Percentiles rank a stretch among this genome's conserved stretches.
Conservation (phyloP, 371 early-diverging fungal species). For the Mucor mucedo region DNA sequence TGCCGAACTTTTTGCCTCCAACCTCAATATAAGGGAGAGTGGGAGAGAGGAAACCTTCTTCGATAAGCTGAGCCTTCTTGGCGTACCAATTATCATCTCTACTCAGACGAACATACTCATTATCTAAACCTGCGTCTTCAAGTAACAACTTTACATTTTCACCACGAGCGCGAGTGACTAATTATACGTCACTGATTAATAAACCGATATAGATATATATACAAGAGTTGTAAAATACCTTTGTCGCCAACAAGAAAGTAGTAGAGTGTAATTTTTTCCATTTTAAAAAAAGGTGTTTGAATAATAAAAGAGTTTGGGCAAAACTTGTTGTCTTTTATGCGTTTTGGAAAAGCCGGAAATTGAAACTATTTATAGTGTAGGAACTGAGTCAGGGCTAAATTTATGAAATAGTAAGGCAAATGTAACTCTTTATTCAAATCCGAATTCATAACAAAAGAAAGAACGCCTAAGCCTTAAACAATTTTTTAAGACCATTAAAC, state of each 20-base stretch:
- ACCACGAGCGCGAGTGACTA: slow-evolving; percentile 26
- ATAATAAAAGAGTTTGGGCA: too few relatives aligned
- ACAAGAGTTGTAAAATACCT: slow-evolving; percentile 5
- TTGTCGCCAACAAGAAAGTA: slow-evolving; percentile 12
- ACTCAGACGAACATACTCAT: slow-evolving; percentile 26
- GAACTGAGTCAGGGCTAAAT: too few relatives aligned
- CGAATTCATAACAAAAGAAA: too few relatives aligned
- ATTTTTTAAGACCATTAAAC: too few relatives aligned
- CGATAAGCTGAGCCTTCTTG: slow-evolving; percentile 15
- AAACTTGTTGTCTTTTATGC: too few relatives aligned
- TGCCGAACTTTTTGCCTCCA: slow-evolving; percentile 17
- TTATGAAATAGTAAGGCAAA: too few relatives aligned
- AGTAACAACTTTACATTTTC: slow-evolving; percentile 28
- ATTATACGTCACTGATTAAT: neutral
- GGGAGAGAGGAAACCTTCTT: slow-evolving; percentile 12
- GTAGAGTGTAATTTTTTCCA: slow-evolving; percentile 20
- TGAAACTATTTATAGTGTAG: too few relatives aligned
- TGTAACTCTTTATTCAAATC: too few relatives aligned
- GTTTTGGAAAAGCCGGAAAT: too few relatives aligned
- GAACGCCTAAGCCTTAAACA: too few relatives aligned
- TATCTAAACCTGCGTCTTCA: slow-evolving; percentile 27
- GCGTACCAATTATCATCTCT: neutral
- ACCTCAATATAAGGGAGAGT: slow-evolving; percentile 32
- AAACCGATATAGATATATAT: too few relatives aligned
- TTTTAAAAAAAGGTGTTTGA: neutral